Evolutionary conservation across 805 yeast species (phyloP).

Genomic region (Blastobotrys chiropterorum): DNA sequence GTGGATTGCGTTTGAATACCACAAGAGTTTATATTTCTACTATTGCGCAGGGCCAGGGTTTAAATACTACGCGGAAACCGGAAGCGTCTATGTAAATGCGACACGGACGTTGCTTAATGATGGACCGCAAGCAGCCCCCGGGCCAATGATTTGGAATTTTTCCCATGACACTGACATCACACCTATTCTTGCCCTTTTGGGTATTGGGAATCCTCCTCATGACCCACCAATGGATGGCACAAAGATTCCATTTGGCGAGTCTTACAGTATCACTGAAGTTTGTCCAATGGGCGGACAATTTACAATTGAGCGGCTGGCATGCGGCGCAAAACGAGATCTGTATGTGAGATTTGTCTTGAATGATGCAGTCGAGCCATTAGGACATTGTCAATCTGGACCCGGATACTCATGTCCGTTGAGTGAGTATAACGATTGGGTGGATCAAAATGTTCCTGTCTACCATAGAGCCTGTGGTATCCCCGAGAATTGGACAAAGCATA

Average conservation of each 20-base stretch:
- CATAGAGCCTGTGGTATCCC: conserved; percentile 10
- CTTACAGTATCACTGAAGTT: conserved; percentile 44
- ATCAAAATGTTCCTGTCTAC: conserved; percentile 9
- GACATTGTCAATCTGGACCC: conserved; percentile 45
- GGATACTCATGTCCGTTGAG: conserved; percentile 41
- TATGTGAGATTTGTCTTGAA: conserved; percentile 47
- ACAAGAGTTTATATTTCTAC: conserved; percentile 18
- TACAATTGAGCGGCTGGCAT: conserved; percentile 43
- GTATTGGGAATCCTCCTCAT: conserved; percentile 35
- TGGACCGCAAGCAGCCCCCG: conserved; percentile 29
- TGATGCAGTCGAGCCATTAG: conserved; percentile 49
- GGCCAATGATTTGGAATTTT: conserved; percentile 41
- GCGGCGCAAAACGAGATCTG: conserved; percentile 23
- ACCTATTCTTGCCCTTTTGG: conserved; percentile 44
- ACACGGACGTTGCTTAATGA: conserved; percentile 40
- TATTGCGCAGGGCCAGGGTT: conserved; percentile 30
- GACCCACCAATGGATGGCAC: conserved; percentile 35
- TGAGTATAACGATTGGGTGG: conserved; percentile 21
- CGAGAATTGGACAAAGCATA: neutral
- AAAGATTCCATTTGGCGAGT: conserved; percentile 40
- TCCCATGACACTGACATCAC: conserved; percentile 54
- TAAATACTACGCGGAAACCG: conserved; percentile 29
- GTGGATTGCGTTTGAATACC: conserved; percentile 25
- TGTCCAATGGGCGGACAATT: conserved; percentile 56
- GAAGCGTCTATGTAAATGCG: conserved; percentile 45